These are phyloP conservation scores for Podila epicladia DNA, from an alignment of 192 early-diverging fungal species.

Conservation along the genomic window DNA sequence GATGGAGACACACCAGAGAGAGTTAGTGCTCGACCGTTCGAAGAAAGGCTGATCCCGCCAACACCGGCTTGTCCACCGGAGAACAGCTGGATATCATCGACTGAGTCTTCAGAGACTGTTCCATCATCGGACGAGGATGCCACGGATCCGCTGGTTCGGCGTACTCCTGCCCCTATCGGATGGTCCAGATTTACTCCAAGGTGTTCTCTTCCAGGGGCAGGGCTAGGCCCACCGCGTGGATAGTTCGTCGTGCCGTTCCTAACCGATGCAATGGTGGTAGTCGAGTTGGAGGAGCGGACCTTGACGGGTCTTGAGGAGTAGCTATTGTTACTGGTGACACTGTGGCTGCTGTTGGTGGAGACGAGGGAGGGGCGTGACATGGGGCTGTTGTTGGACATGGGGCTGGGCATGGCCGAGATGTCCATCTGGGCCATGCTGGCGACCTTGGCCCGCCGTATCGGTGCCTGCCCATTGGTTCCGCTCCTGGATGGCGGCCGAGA, in stretches of 20 bases:
- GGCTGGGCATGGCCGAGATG: constrained; percentile 17
- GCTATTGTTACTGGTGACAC: constrained; percentile 11
- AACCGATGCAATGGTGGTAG: constrained; percentile 2
- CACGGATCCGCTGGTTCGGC: constrained; percentile 11
- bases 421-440: constrained; percentile 31
- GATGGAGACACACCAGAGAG: constrained; percentile 8
- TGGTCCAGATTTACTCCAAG: not conserved
- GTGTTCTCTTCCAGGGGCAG: not conserved
- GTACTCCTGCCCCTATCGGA: not conserved
- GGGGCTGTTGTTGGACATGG: constrained; percentile 3
- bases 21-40: not conserved
- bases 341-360: not conserved
- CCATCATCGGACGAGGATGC: constrained; percentile 46
- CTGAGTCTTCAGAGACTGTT: constrained; percentile 39
- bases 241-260: not conserved
- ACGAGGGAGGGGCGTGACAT: constrained; percentile 4
- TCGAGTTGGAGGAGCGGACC: constrained; percentile 21
- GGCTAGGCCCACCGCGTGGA: not conserved
- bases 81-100: constrained; percentile 40
- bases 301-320: constrained; percentile 18
- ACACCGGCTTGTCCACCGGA: constrained; percentile 18
- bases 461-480: not conserved
- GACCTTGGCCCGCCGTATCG: constrained; percentile 25
- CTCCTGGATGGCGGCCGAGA: constrained; percentile 2
- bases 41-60: constrained; percentile 21